Base-by-base conservation (phyloP, 768 basidiomycete species). In the Austroboletus eburneus region DNA sequence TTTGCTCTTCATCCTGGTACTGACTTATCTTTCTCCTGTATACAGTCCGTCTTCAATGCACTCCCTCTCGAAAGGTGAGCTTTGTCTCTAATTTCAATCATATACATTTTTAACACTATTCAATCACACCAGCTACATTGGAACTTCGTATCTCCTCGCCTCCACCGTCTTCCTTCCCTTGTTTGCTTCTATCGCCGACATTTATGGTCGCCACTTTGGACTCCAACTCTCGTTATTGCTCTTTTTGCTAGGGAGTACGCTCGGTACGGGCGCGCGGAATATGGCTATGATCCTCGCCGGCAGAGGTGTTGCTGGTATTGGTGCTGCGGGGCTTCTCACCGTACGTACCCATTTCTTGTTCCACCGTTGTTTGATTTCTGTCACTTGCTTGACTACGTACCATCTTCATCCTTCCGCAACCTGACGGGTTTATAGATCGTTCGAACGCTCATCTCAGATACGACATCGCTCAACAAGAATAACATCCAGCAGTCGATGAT, bases 151-250 rank as follows among this genome's bases (percentile, higher is more conserved):
- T 45, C 59, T 78, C 20, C 63, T 79, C 14, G 69, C 78, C 0
- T 75, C 75, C 16, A 77, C 78, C 3, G 74, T 77, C 39, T 79
- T 78, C 57, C 62, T 79, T 9, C 77, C 77, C 5, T 54, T 79
- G 8, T 79, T 74, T 36, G 76, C 73, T 1, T 72, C 72, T 7
- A 48, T 79, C 7, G 70, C 75, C 9, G 77, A 78, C 50, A 65
- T 78, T 18, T 75, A 71, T 60, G 77, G 77, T 9, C 72, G 78
- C 1, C 69, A 78, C 51, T 65, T 64, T 47, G 71, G 74, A 2
- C 60, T 77, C 27, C 77, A 78, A 50, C 16, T 72, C 2, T 64
- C 73, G 3, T 55, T 79, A 10, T 6, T 73, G 12, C 56, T 76
- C 45, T 79, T 79, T 57, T 57, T 75, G 18, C 35, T 73, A 27